A percentile compares a stretch with the other conserved stretches of the same genome.
phyloP scores from a whole-genome alignment of 1,284 basidiomycete species.

The Apiotrichum montevideense region DNA sequence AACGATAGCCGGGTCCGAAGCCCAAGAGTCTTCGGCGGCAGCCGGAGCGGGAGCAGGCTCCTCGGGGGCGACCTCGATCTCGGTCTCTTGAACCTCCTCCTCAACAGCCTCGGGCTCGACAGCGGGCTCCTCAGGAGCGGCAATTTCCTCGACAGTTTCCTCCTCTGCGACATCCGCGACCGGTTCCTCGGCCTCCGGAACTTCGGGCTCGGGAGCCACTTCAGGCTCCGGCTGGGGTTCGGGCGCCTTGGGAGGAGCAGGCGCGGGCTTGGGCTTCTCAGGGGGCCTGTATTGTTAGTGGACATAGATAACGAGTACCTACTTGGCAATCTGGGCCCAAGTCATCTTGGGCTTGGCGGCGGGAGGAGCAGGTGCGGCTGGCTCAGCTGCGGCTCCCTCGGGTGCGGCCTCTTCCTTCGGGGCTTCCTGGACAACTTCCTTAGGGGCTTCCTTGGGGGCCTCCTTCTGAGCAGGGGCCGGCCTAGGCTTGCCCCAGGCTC shows the following conservation, averaged over 20 bases:
- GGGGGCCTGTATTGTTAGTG: constrained; percentile 26
- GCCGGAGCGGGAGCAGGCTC: constrained; percentile 9
- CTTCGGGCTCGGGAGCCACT: constrained; percentile 12
- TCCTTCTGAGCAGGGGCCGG: constrained; percentile 20
- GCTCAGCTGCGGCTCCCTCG: neutral
- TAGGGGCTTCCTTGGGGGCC: constrained; percentile 27
- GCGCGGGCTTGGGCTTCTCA: constrained; percentile 48
- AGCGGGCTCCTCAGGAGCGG: constrained; percentile 16
- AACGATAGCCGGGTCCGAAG: constrained; percentile 42
- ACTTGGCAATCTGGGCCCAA: constrained; percentile 50
- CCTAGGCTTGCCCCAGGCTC: constrained; percentile 4
- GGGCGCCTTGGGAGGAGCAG: constrained; percentile 51
- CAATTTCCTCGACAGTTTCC: constrained; percentile 11
- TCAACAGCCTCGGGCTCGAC: constrained; percentile 27
- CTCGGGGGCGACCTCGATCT: constrained; percentile 19
- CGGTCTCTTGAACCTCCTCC: constrained; percentile 6
- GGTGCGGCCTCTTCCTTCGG: neutral
- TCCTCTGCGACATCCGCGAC: constrained; percentile 14
- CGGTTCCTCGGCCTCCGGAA: constrained; percentile 32
- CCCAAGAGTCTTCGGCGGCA: constrained; percentile 14
- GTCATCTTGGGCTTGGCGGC: constrained; percentile 40
- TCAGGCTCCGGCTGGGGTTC: constrained; percentile 2
- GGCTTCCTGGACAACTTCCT: neutral
- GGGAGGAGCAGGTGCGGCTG: neutral
- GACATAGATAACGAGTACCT: constrained; percentile 9